Percentiles rank a stretch among this genome's conserved stretches.
Evolutionary conservation across 2,329 filamentous ascomycete genomes (phyloP).

Genomic region (Xylaria sp.): DNA sequence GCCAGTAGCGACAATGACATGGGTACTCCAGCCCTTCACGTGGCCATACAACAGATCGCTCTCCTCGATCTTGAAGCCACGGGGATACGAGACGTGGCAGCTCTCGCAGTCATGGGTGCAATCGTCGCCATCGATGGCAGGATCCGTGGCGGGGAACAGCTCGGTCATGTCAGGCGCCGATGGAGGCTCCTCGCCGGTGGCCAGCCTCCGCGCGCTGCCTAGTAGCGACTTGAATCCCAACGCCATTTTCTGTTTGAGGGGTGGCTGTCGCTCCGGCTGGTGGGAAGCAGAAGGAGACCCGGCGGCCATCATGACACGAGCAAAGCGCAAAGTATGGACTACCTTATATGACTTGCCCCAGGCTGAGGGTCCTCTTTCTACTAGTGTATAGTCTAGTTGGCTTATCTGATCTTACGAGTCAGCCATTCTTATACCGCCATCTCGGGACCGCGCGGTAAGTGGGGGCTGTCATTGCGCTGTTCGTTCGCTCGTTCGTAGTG

Average conservation of each 20-base stretch:
- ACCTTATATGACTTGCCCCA: constrained; percentile 1
- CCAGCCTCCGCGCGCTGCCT: constrained; percentile 53
- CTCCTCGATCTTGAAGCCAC: constrained; percentile 77
- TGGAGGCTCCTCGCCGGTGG: constrained; percentile 43
- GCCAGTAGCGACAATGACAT: constrained; percentile 92
- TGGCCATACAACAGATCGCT: constrained; percentile 84
- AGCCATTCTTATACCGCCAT: constrained; percentile 22
- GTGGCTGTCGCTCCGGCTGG: constrained; percentile 33
- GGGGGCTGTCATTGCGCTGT: constrained; percentile 21
- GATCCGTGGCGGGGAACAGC: constrained; percentile 80
- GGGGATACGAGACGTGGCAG: constrained; percentile 83
- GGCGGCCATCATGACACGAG: constrained; percentile 3
- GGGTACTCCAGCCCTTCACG: constrained; percentile 87
- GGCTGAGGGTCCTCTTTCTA: constrained; percentile 7
- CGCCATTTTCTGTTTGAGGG: constrained; percentile 52
- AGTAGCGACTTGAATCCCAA: constrained; percentile 57
- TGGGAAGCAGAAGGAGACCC: constrained; percentile 20
- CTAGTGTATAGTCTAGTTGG: not conserved
- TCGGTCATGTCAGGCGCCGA: constrained; percentile 49
- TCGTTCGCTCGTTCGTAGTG: not conserved
- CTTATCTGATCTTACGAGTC: constrained; percentile 31
- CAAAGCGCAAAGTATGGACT: constrained; percentile 14
- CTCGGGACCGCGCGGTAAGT: constrained; percentile 32
- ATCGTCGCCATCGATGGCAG: constrained; percentile 85
- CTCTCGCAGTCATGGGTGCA: constrained; percentile 87